phyloP scores from a whole-genome alignment of 2,329 filamentous ascomycete species.

The Claviceps capensis region DNA sequence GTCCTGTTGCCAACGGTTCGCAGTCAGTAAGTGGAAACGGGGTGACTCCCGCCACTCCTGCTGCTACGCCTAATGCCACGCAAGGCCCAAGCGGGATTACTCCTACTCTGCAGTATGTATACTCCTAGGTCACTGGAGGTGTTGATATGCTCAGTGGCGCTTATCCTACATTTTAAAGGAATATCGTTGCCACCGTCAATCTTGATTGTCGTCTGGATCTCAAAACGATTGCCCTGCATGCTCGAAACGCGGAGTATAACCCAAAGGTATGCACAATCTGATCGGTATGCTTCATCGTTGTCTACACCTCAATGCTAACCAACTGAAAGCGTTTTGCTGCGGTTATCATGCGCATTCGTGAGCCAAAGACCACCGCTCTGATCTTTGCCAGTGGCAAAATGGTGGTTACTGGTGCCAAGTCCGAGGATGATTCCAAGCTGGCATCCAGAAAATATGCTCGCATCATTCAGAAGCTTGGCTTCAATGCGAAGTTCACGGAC shows the following conservation, averaged over 20 bases:
- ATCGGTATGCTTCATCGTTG: conserved; percentile 9
- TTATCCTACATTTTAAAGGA: conserved; percentile 53
- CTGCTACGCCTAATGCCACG: conserved; percentile 74
- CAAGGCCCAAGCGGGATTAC: conserved; percentile 80
- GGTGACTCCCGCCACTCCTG: conserved; percentile 81
- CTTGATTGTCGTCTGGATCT: conserved; percentile 93
- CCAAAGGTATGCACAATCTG: conserved; percentile 57
- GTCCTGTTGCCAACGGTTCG: conserved; percentile 29
- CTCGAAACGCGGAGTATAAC: conserved; percentile 96
- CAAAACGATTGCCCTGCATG: conserved; percentile 97
- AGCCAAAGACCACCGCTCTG: conserved; percentile 93
- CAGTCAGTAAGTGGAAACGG: conserved; percentile 55
- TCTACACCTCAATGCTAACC: conserved; percentile 7
- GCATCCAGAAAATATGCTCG: conserved; percentile 95
- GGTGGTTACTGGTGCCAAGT: conserved; percentile 97
- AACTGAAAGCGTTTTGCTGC: conserved; percentile 79
- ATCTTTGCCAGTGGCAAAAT: conserved; percentile 99
- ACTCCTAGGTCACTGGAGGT: conserved; percentile 21
- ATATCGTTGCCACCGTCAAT: conserved; percentile 98
- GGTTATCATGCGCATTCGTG: conserved; percentile 98
- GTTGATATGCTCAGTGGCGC: conserved; percentile 29
- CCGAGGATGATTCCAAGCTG: conserved; percentile 93
- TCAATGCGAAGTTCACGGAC: conserved; percentile 98
- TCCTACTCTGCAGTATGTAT: conserved; percentile 91
- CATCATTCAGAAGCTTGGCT: conserved; percentile 98